These are phyloP conservation scores for Xerocomus brunneocitrinus DNA, from an alignment of 768 basidiomycete genomes.

Conservation along the genomic window DNA sequence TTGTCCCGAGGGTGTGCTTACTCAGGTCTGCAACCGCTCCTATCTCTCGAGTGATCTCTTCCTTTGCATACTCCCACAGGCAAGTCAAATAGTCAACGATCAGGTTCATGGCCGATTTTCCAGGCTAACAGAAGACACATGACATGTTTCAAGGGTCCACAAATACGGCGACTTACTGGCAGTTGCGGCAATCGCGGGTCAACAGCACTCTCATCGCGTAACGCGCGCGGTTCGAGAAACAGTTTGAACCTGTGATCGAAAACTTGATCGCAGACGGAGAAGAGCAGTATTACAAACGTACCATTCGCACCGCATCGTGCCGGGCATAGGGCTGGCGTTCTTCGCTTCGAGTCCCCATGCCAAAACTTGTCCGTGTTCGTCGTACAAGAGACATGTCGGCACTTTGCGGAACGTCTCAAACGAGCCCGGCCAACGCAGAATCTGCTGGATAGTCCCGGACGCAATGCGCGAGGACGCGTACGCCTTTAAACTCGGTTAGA, in stretches of 20 bases:
- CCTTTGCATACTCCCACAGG: conserved; percentile 83
- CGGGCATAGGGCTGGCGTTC: conserved; percentile 64
- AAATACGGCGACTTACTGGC: conserved; percentile 50
- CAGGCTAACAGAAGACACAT: conserved; percentile 42
- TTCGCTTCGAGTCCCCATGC: conserved; percentile 90
- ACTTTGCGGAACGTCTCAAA: conserved; percentile 84
- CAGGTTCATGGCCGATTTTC: conserved; percentile 72
- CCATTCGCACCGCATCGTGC: conserved; percentile 58
- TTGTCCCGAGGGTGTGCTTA: conserved; percentile 32
- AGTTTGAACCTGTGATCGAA: conserved; percentile 68
- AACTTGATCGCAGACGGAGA: neutral
- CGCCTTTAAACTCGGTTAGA: conserved; percentile 43
- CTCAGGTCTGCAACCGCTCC: conserved; percentile 83
- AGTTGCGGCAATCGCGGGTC: conserved; percentile 77
- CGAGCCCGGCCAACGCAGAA: conserved; percentile 81
- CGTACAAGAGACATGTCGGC: conserved; percentile 82
- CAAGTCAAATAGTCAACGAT: conserved; percentile 81
- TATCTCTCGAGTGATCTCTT: conserved; percentile 83
- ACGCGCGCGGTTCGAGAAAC: conserved; percentile 75
- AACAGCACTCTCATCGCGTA: conserved; percentile 64
- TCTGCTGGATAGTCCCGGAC: conserved; percentile 76
- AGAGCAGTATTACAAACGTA: conserved; percentile 11
- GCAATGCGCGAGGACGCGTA: conserved; percentile 84
- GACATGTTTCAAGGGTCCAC: neutral
- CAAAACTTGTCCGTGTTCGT: conserved; percentile 64